phyloP scores from a whole-genome alignment of 352 stramenopile species.

The Pythium utonaiense region DNA sequence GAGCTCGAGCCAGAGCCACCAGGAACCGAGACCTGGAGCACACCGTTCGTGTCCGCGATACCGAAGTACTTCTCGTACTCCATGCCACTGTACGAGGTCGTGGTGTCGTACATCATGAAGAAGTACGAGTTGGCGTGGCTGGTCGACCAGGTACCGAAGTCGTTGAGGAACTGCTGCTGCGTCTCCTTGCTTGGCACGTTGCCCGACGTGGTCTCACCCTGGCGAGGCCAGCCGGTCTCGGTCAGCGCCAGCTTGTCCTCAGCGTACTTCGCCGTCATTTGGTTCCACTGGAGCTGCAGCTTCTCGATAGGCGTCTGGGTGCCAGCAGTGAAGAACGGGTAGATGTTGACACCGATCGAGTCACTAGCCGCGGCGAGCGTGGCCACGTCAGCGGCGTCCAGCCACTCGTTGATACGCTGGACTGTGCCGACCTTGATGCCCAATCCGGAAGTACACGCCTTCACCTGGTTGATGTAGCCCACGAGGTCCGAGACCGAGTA shows the following conservation, averaged over 20 bases:
- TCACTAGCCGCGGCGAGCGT: constrained; percentile 28
- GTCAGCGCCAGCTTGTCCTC: constrained; percentile 35
- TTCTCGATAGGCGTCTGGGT: constrained; percentile 35
- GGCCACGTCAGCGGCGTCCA: constrained; percentile 29
- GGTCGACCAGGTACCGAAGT: constrained; percentile 37
- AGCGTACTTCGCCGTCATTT: constrained; percentile 37
- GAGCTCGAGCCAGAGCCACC: constrained; percentile 13
- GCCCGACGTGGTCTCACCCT: constrained; percentile 17
- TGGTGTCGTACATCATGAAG: constrained; percentile 70
- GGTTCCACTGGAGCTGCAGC: constrained; percentile 45
- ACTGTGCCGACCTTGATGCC: constrained; percentile 40
- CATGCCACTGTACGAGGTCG: constrained; percentile 31
- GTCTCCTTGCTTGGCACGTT: constrained; percentile 40
- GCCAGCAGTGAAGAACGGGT: constrained; percentile 65
- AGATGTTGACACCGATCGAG: constrained; percentile 59
- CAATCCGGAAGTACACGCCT: constrained; percentile 22
- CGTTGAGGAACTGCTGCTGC: constrained; percentile 42
- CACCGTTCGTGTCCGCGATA: constrained; percentile 27
- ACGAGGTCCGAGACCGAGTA: constrained; percentile 27
- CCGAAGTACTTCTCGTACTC: constrained; percentile 68
- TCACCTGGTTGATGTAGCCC: constrained; percentile 29
- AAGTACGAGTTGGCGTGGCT: constrained; percentile 35
- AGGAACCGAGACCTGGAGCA: constrained; percentile 38
- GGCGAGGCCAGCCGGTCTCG: constrained; percentile 56
- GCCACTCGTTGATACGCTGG: constrained; percentile 66